Conservation (phyloP, 2,329 filamentous ascomycete species). For the Cladosporium sp. region DNA sequence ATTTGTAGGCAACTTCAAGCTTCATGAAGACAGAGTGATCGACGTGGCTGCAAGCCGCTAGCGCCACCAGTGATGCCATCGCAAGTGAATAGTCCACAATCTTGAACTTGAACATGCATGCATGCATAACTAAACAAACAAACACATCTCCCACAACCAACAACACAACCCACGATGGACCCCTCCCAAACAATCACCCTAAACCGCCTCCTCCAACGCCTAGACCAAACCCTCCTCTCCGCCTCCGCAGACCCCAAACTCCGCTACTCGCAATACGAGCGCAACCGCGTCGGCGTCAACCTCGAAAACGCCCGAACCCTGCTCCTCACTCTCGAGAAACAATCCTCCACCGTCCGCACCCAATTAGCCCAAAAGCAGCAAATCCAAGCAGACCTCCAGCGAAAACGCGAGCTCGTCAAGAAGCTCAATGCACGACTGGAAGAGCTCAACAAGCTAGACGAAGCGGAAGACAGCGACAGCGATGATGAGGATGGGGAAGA, state of each 20-base stretch:
- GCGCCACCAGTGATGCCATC: slow-evolving; percentile 10
- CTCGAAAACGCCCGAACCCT: slow-evolving; percentile 69
- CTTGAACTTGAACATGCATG: slow-evolving; percentile 1
- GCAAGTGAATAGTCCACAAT: neutral
- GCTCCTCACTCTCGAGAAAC: slow-evolving; percentile 70
- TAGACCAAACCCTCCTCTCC: slow-evolving; percentile 66
- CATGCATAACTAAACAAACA: neutral
- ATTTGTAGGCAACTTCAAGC: too few species aligned
- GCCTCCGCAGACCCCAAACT: slow-evolving; percentile 53
- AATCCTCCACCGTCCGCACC: slow-evolving; percentile 55
- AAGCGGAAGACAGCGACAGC: slow-evolving; percentile 38
- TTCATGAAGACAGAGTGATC: neutral
- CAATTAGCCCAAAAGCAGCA: slow-evolving; percentile 59
- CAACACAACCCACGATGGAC: slow-evolving; percentile 36
- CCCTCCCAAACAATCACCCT: slow-evolving; percentile 42
- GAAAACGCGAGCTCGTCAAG: slow-evolving; percentile 67
- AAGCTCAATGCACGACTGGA: slow-evolving; percentile 64
- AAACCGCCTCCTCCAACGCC: slow-evolving; percentile 62
- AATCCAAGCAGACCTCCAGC: slow-evolving; percentile 62
- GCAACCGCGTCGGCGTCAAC: slow-evolving; percentile 62
- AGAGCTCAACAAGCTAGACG: slow-evolving; percentile 62
- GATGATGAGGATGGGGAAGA: slow-evolving; percentile 46
- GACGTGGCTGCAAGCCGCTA: slow-evolving; percentile 17
- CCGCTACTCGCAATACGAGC: slow-evolving; percentile 61
- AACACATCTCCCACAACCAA: neutral